Evolutionary conservation across 2,329 filamentous ascomycete species (phyloP), one percentile per base, ranked within the genome.

Genomic region (Aspergillus melleus): DNA sequence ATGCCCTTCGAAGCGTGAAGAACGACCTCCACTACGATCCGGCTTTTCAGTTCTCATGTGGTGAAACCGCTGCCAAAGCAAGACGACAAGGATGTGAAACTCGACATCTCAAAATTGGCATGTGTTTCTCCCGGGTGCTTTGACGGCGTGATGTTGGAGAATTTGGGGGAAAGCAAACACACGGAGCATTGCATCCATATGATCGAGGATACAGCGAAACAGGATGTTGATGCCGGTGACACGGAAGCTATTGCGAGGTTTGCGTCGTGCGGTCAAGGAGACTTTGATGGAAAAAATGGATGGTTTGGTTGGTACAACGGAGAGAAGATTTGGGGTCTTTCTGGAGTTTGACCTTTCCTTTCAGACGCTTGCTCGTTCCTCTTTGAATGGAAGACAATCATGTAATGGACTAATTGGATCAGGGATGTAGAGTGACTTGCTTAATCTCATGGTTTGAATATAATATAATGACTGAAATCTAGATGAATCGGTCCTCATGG

Each of bases 171-270:
- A 14, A 58, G 47, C 16, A 22, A 49, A 12, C 59, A 61, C 30
- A 52, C 59, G 39, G 57, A 47, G 42, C 89, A 92, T 71, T 89
- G 87, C 68, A 16, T 50, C n/a, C 14, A 52, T n/a, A 51, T 57
- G 55, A 32, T 57, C 26, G 20, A 44, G 12, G 14, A 39, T 6
- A 8, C 1, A 11, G 46, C 19, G 0, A 32, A 11, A 32, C 30
- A 32, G 30, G 55, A 57, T 22, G 12, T 42, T 4, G 11, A 57
- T 50, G 8, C 46, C n/a, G 29, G 29, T 49, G n/a, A 8, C 3
- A 42, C 32, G 10, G 12, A 26, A 8, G 55, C 47, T 0, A 39
- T n/a, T 19, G 52, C 32, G 2, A 57, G 52, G 36, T 57, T 57
- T 32, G 46, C 55, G 14, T 46, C 55, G 5, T 57, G 55, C 24